Base-by-base conservation (phyloP, 1,284 basidiomycete species). In the Retiboletus flavoniger region DNA sequence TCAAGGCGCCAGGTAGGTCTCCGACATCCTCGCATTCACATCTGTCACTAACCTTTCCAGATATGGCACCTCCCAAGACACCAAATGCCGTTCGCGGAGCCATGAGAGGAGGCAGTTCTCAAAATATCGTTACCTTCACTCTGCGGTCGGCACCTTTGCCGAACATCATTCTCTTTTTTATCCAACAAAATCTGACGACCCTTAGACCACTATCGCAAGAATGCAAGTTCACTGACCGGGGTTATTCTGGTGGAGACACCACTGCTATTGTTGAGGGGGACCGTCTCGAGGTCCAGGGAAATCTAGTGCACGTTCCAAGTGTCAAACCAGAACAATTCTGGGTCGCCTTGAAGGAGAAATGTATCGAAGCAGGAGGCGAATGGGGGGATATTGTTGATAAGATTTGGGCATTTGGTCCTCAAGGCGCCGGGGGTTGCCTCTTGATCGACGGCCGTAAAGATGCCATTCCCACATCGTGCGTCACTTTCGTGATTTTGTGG, bases 361-460 rank as follows among this genome's bases (percentile, higher is more conserved):
- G 91, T 60, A 73, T 78, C 41, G 77, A 82, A 53, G 84, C 78
- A 4, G 95, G 93, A 3, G 80, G 84, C 3, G 93, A 98, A 59
- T 98, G 95, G 95, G 72, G 71, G 3, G 82, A 82, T 46, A 69
- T 95, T 8, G 79, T 77, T 0, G 88, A 93, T 46, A 80, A 77
- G 51, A 82, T 97, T 1, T 96, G 94, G 90, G 84, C 91, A 14
- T 96, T 98, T 71, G 97, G 97, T 0, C 96, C 97, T 0, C 89
- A 91, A 59, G 76, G 84, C 50, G 84, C 90, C 17, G 96, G 96
- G 0, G 85, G 92, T 5, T 98, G 96, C 69, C 65, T 99, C 14
- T 74, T 99, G 7, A 76, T 98, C 11, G 96, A 98, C 72, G 68
- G 75, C 14, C 77, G 87, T 54, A 75, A 78, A 56, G 72, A 74